Evolutionary conservation across 1,139 yeast species (phyloP).

Genomic region (Blastobotrys proliferans): DNA sequence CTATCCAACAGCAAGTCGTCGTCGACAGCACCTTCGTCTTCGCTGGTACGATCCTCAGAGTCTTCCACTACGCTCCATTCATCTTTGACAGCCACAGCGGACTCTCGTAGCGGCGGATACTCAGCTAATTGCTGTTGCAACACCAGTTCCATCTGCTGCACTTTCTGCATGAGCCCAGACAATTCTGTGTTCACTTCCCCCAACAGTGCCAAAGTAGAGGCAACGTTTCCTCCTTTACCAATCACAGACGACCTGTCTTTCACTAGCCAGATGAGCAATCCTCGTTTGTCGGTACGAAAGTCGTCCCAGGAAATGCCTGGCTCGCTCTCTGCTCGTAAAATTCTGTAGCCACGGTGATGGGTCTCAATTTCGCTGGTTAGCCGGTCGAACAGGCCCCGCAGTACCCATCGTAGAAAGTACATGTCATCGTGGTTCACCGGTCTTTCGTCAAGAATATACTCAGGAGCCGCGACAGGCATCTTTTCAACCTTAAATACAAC

Average conservation of each 20-base stretch:
- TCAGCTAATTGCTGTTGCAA: neutral
- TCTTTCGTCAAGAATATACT: neutral
- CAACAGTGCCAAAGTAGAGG: neutral
- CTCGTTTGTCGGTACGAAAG: conserved; percentile 2
- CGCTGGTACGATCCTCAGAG: neutral
- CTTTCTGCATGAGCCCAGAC: neutral
- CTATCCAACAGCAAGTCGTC: neutral
- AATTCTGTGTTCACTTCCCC: neutral
- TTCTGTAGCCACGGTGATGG: neutral
- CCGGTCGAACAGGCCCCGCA: conserved; percentile 2
- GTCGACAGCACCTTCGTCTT: neutral
- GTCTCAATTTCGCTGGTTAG: neutral
- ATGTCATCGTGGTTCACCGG: conserved; percentile 1
- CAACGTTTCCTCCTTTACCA: neutral
- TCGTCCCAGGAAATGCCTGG: conserved; percentile 7
- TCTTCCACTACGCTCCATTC: conserved; percentile 5
- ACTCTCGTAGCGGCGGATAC: neutral
- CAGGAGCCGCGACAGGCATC: neutral
- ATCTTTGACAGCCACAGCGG: too few species aligned
- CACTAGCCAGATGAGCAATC: conserved; percentile 1
- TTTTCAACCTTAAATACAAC: conserved; percentile 3
- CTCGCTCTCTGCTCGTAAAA: conserved; percentile 2
- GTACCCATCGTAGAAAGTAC: conserved; percentile 4
- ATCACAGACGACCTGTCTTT: neutral
- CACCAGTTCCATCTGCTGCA: neutral